Evolutionary conservation across 1,139 yeast genomes (phyloP), one percentile per base, ranked within the genome.

Genomic region (Blastobotrys persicus): DNA sequence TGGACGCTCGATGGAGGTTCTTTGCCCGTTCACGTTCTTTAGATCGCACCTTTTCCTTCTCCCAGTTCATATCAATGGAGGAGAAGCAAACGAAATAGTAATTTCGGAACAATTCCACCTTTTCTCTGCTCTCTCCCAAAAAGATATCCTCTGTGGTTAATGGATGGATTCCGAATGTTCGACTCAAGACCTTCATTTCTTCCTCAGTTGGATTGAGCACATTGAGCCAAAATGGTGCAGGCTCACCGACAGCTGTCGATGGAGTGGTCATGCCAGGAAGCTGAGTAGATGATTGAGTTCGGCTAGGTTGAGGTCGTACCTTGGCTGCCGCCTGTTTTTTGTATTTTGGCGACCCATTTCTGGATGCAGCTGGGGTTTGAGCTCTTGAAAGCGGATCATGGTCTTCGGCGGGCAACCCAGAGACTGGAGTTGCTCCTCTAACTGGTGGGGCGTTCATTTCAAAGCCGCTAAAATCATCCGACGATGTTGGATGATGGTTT

Each of bases 141-240:
- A 88, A 87, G 48, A 92, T 91, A 72, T 92, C 98, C 65, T 92
- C 98, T 0, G 96, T 86, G 0, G 98, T 92, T 63, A 91, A 77
- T 0, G 98, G 98, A 67, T 91, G 98, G 55, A 91, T 88, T 0
- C 95, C 95, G 69, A 91, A 91, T 0, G 97, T 85, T 61, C 88
- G 88, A 18, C 95, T 81, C 11, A 92, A 61, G 0, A 87, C 91
- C 63, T 88, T 88, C 95, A 92, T 89, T 66, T 92, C 98, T 55
- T 85, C 94, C 60, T 91, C 98, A 0, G 96, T 86, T 2, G 98
- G 98, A 60, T 89, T 85, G 51, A 87, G 73, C 28, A 94, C 88
- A 66, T 92, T 98, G 7, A 92, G 74, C 97, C 98, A 92, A 20
- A 49, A 49, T 6, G 51, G 51, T 23, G 44, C 38, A 4, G 38